A percentile compares a stretch with the other conserved stretches of the same genome.
Conservation (phyloP, 2,329 filamentous ascomycete genomes). For the Microcyclosporella mali region DNA sequence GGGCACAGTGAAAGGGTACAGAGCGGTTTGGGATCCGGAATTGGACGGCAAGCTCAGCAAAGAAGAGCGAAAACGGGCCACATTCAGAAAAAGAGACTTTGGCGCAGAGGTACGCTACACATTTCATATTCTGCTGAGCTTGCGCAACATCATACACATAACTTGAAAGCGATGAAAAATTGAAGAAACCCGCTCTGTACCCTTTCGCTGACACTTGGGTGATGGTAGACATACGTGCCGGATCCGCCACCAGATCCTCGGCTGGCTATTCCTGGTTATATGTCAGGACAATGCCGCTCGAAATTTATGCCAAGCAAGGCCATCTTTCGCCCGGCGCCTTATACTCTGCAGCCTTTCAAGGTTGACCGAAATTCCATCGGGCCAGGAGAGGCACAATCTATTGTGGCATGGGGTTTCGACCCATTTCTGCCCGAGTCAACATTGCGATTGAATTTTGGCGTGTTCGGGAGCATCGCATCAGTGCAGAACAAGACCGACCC, state of each 20-base stretch:
- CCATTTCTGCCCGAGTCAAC: conserved; percentile 69
- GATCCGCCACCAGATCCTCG: conserved; percentile 82
- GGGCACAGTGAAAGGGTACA: conserved; percentile 52
- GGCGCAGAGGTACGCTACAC: conserved; percentile 38
- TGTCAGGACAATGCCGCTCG: conserved; percentile 43
- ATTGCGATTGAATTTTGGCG: conserved; percentile 67
- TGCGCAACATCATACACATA: conserved; percentile 32
- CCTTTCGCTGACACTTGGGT: conserved; percentile 34
- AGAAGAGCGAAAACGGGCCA: conserved; percentile 47
- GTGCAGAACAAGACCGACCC: conserved; percentile 94
- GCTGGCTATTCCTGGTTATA: conserved; percentile 59
- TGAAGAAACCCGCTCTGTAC: conserved; percentile 34
- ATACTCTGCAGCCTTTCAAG: conserved; percentile 72
- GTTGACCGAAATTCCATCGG: conserved; percentile 85
- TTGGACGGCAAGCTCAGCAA: conserved; percentile 53
- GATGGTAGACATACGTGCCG: conserved; percentile 51
- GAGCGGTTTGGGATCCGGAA: conserved; percentile 58
- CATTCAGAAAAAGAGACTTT: conserved; percentile 32
- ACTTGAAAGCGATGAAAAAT: conserved; percentile 25
- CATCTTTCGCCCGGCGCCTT: conserved; percentile 65
- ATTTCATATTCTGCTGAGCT: conserved; percentile 34
- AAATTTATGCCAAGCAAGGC: conserved; percentile 59
- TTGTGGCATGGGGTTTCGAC: conserved; percentile 95
- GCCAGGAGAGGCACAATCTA: conserved; percentile 79
- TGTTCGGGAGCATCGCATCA: conserved; percentile 80